Evolutionary conservation across 1,284 basidiomycete species (phyloP), one percentile per base, ranked within the genome.

Genomic region (Cystobasidium sp.): DNA sequence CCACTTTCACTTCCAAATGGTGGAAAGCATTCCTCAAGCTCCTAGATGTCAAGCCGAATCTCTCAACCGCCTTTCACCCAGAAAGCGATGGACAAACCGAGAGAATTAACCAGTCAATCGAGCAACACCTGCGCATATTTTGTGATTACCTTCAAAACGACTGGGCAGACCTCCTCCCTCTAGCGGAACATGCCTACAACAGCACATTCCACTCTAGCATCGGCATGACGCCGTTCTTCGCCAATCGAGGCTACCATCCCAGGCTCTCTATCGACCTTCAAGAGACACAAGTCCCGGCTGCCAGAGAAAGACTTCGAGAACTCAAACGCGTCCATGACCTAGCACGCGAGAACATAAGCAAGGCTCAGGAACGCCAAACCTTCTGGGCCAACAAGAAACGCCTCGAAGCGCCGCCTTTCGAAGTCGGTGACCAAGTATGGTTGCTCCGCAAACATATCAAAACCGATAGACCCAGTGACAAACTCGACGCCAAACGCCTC

Each of bases 161-260:
- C 6, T 88, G 86, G 87, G 75, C 78, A 0, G 9, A 83, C 1
- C 82, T 83, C 18, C 81, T 87, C 0, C 82, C 84, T 0, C 73
- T 85, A 7, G 84, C 84, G 0, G 83, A 86, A 76, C 87, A 87
- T 72, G 79, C 81, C 0, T 85, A 84, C 78, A 86, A 87, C 37
- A 6, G n/a, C 47, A 53, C 44, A 31, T 14, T n/a, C 20, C 77
- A 78, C 55, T 64, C 76, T 0, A 64, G 76, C 31, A 80, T 80
- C 8, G 67, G 71, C 1, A 74, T 58, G 3, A 39, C 72, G 7
- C 80, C 80, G 3, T 75, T 76, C 51, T 79, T 76, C 22, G 65
- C 56, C 46, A 66, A 3, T 16, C 41, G 14, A 16, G 67, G 67
- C 37, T 68, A 59, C 24, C 52, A 68, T 31, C 67, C 67, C 39